Conservation (phyloP, 441 rosid species). For the Theobroma grandiflorum region DNA sequence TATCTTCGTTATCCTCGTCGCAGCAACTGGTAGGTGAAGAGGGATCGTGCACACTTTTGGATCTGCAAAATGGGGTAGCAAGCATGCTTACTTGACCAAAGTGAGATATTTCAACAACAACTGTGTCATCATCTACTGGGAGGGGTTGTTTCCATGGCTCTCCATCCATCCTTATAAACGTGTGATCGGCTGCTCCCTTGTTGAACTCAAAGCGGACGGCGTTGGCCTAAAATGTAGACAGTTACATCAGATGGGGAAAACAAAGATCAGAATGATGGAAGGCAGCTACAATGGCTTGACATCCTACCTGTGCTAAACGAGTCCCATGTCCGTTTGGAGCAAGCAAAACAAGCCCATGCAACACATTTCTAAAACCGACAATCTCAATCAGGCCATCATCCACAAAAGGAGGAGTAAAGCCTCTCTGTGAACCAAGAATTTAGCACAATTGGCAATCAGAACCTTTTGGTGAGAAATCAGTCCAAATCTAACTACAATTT, state of each 20-base stretch:
- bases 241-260: background rate
- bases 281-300: background rate
- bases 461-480: constrained; percentile 8
- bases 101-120: constrained; percentile 72
- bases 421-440: constrained; percentile 48
- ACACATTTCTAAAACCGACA: constrained; percentile 79
- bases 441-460: constrained; percentile 5
- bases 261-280: background rate
- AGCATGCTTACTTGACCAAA: constrained; percentile 76
- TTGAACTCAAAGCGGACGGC: constrained; percentile 70
- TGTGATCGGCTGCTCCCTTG: constrained; percentile 63
- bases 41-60: constrained; percentile 49
- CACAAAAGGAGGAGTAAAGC: constrained; percentile 67
- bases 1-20: constrained; percentile 18
- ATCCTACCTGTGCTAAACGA: constrained; percentile 77
- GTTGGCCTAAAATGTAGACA: constrained; percentile 48
- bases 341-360: constrained; percentile 76
- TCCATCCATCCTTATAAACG: constrained; percentile 84
- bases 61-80: constrained; percentile 58
- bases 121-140: constrained; percentile 64
- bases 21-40: constrained; percentile 20
- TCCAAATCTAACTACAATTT: background rate
- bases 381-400: constrained; percentile 79
- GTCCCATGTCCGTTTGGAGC: constrained; percentile 82
- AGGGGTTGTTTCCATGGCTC: constrained; percentile 88